Evolutionary conservation across 2,329 filamentous ascomycete genomes (phyloP).

Genomic region (Xylariaceae sp.): DNA sequence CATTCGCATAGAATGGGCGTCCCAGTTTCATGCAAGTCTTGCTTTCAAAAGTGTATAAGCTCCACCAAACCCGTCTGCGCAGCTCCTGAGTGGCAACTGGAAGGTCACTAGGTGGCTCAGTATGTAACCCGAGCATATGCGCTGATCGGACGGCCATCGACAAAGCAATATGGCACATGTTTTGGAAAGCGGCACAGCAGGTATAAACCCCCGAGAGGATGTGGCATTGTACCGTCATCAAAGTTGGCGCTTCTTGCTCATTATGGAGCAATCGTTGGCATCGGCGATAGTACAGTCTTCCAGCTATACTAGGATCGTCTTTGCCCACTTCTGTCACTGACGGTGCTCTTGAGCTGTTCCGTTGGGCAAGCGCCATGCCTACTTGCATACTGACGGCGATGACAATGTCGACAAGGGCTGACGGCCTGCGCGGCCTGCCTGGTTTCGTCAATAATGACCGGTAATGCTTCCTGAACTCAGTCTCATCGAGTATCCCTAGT

Average conservation of each 20-base stretch:
- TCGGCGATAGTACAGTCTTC: conserved; percentile 53
- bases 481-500: conserved; percentile 51
- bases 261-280: conserved; percentile 50
- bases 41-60: conserved; percentile 54
- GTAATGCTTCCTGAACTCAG: conserved; percentile 51
- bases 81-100: conserved; percentile 29
- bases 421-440: conserved; percentile 46
- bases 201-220: conserved; percentile 53
- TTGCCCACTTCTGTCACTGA: conserved; percentile 28
- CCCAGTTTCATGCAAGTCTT: conserved; percentile 55
- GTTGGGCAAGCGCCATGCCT: conserved; percentile 41
- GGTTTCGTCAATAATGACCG: conserved; percentile 46
- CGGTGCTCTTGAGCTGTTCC: conserved; percentile 21
- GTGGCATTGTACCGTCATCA: conserved; percentile 55
- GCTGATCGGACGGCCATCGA: conserved; percentile 51
- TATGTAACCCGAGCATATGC: conserved; percentile 54
- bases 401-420: conserved; percentile 58
- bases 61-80: conserved; percentile 59
- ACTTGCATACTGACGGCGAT: conserved; percentile 59
- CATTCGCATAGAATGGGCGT: conserved; percentile 47
- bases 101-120: conserved; percentile 52
- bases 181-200: conserved; percentile 54
- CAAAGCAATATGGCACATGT: conserved; percentile 51
- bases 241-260: conserved; percentile 55
- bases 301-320: conserved; percentile 49